Conservation (phyloP, 2,329 filamentous ascomycete species). For the Parascedosporium putredinis region DNA sequence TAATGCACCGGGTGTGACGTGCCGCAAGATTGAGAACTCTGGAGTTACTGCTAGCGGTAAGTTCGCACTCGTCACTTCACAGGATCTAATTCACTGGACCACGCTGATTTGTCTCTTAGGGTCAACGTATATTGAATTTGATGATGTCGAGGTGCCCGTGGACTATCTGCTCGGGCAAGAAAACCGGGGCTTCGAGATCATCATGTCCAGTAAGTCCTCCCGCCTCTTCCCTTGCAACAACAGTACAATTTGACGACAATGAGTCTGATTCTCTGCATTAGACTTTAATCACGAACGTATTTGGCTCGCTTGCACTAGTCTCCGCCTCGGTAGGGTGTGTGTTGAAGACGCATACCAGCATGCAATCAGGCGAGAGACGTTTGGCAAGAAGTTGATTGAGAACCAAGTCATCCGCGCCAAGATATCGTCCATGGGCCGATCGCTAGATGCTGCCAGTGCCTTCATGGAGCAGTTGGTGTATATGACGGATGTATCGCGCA, state of each 20-base stretch:
- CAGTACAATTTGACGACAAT: too few species aligned
- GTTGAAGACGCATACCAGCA: conserved; percentile 36
- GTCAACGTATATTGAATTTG: conserved; percentile 44
- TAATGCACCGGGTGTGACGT: conserved; percentile 32
- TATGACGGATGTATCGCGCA: too few species aligned
- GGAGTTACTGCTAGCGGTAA: conserved; percentile 36
- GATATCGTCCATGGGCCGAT: conserved; percentile 41
- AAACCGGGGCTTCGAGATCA: background rate
- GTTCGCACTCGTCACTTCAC: background rate
- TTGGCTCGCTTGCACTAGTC: conserved; percentile 39
- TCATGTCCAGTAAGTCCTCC: too few species aligned
- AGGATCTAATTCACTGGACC: background rate
- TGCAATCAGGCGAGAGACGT: conserved; percentile 37
- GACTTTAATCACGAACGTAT: conserved; percentile 48
- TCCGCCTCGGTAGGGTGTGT: conserved; percentile 42
- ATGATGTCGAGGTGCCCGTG: conserved; percentile 23
- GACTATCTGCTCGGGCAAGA: background rate
- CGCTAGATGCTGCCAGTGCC: too few species aligned
- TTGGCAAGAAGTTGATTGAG: conserved; percentile 40
- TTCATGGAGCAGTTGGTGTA: too few species aligned
- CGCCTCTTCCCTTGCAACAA: too few species aligned
- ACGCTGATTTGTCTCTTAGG: conserved; percentile 22
- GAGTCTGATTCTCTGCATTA: too few species aligned
- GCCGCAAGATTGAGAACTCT: conserved; percentile 48
- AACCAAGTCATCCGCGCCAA: conserved; percentile 44